Evolutionary conservation across 1,139 yeast genomes (phyloP).

Genomic region (Tardiomyces digboiensis): DNA sequence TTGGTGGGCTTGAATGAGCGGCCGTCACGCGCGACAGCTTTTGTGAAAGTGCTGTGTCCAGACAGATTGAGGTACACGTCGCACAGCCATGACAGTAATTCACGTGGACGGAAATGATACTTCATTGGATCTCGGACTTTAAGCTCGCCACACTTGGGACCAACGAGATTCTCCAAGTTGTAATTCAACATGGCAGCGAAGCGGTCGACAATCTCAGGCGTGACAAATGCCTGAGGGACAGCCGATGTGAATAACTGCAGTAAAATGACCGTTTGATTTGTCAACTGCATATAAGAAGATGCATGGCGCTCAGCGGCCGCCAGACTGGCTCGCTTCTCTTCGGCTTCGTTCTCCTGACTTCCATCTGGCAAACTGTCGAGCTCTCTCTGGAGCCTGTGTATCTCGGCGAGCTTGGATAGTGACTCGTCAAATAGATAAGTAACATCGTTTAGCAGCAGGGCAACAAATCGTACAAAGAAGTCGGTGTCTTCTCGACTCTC

Average conservation of each 20-base stretch:
- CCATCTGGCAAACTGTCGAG: conserved; percentile 17
- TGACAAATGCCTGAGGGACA: conserved; percentile 78
- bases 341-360: not conserved
- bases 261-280: conserved; percentile 73
- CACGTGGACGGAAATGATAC: conserved; percentile 75
- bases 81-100: conserved; percentile 57
- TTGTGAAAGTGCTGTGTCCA: conserved; percentile 50
- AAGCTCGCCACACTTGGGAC: conserved; percentile 85
- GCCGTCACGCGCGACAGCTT: conserved; percentile 83
- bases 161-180: conserved; percentile 82
- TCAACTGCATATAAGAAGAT: conserved; percentile 69
- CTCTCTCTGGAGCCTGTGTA: conserved; percentile 66
- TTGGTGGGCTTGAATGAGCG: conserved; percentile 66
- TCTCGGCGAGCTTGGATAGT: conserved; percentile 63
- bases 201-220: conserved; percentile 87
- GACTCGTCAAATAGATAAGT: conserved; percentile 91
- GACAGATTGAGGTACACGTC: conserved; percentile 70
- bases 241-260: conserved; percentile 77
- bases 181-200: conserved; percentile 94
- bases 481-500: conserved; percentile 59
- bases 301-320: conserved; percentile 67
- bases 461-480: conserved; percentile 85
- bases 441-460: conserved; percentile 89
- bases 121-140: conserved; percentile 80
- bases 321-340: conserved; percentile 29